Percentiles rank a stretch among this genome's conserved stretches.
Evolutionary conservation across 768 basidiomycete species (phyloP).

Genomic region (Suillus subluteus): DNA sequence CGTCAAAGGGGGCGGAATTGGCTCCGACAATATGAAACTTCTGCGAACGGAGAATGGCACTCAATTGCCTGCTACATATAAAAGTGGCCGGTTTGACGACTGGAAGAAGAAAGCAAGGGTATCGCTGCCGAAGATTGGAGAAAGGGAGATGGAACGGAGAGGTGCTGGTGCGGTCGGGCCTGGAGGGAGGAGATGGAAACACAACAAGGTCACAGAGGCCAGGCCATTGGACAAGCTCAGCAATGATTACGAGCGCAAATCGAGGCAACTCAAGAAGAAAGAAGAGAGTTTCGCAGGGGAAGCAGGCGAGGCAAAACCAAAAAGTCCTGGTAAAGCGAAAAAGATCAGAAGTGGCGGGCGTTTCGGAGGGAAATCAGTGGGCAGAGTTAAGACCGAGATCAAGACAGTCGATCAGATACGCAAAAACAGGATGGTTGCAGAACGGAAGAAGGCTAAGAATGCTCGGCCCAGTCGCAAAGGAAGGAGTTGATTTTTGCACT

Average conservation of each 20-base stretch:
- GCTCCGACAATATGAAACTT: constrained; percentile 92
- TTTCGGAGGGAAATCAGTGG: constrained; percentile 61
- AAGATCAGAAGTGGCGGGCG: constrained; percentile 43
- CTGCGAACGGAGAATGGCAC: constrained; percentile 92
- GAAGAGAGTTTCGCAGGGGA: constrained; percentile 36
- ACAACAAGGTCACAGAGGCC: constrained; percentile 62
- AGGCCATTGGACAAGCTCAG: constrained; percentile 80
- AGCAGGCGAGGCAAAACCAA: constrained; percentile 26
- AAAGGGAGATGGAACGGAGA: constrained; percentile 59
- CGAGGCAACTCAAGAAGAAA: constrained; percentile 63
- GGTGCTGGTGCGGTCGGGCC: constrained; percentile 29
- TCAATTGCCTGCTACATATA: constrained; percentile 88
- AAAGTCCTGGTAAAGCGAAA: constrained; percentile 36
- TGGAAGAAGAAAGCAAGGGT: constrained; percentile 84
- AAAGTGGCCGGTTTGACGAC: constrained; percentile 92
- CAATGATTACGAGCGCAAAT: constrained; percentile 75
- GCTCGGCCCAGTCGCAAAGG: constrained; percentile 62
- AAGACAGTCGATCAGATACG: constrained; percentile 88
- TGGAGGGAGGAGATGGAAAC: constrained; percentile 70
- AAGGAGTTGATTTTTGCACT: constrained; percentile 23
- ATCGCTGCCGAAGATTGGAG: constrained; percentile 82
- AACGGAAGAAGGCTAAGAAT: constrained; percentile 77
- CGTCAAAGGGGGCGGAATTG: constrained; percentile 80
- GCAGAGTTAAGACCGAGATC: constrained; percentile 78
- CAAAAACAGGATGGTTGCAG: constrained; percentile 65